Evolutionary conservation across 2,329 filamentous ascomycete genomes (phyloP), one percentile per base, ranked within the genome.

Genomic region (Ceratocystis smalleyi): DNA sequence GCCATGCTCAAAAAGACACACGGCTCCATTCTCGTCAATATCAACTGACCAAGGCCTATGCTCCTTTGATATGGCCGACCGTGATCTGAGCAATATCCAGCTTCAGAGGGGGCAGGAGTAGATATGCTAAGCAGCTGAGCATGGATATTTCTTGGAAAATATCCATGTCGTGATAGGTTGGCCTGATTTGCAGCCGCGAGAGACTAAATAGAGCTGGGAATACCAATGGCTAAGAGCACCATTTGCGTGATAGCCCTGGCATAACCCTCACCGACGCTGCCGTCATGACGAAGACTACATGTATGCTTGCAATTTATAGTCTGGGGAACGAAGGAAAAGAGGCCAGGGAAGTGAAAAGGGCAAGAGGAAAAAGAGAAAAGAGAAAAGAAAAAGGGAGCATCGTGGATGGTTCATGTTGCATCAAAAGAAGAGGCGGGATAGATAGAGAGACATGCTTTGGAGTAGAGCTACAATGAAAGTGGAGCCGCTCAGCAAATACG

Each of bases 1-100:
- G 51, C 51, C 51, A 55, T 55, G 51, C 30, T 55, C 51, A 55
- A 55, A 55, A 22, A 27, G 51, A 17, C 51, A 55, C 51, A 55
- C 51, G 51, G 22, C 24, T 55, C 12, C 35, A 12, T 55, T 55
- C 8, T 55, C 3, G 6, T n/a, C 35, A 27, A 32, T 30, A 55
- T 55, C 51, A 55, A 55, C 51, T 55, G 22, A 30, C 51, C 24
- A 27, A 55, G 51, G 51, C 27, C 51, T 55, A 55, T 55, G 51
- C 51, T 55, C 17, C 27, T 49, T 49, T 55, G 12, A 40, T 15
- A 19, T 55, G 19, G 51, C 51, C 30, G 27, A 27, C 22, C 30
- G 22, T 55, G 51, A 27, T 55, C 51, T 12, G 51, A 55, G 51
- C 51, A 55, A 55, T 24, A 55, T 55, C 51, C 51, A 55, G 27